phyloP scores from a whole-genome alignment of 1,284 basidiomycete species.

The Leccinum fallax region DNA sequence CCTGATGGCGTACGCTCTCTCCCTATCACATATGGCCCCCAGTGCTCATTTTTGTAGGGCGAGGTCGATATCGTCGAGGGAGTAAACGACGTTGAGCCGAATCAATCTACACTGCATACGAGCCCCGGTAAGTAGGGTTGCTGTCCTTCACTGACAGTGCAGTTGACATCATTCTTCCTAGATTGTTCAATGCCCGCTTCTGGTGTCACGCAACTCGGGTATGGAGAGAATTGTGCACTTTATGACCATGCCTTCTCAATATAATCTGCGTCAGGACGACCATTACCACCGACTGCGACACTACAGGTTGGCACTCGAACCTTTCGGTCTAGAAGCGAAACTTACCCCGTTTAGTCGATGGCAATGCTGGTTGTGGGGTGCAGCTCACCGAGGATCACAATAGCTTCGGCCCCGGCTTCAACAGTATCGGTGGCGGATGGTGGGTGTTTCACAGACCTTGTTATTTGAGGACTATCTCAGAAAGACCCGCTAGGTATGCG shows the following conservation, averaged over 20 bases:
- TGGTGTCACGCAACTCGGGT: constrained; percentile 29
- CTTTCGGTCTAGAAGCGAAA: neutral
- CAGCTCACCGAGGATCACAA: constrained; percentile 36
- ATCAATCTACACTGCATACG: constrained; percentile 47
- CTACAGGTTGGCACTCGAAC: constrained; percentile 23
- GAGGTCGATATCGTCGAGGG: constrained; percentile 44
- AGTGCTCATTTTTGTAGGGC: constrained; percentile 37
- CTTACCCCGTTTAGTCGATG: constrained; percentile 30
- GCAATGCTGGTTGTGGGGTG: constrained; percentile 52
- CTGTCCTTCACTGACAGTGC: neutral
- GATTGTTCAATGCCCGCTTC: constrained; percentile 29
- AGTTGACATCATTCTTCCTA: constrained; percentile 1
- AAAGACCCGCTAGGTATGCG: constrained; percentile 34
- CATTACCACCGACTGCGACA: constrained; percentile 37
- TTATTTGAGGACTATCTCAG: neutral
- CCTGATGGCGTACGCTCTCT: constrained; percentile 42
- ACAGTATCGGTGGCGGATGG: constrained; percentile 45
- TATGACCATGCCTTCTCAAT: constrained; percentile 9
- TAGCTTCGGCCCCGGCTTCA: constrained; percentile 46
- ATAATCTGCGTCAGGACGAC: constrained; percentile 13
- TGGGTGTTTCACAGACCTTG: constrained; percentile 10
- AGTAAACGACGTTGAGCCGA: constrained; percentile 38
- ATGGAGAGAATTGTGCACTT: neutral
- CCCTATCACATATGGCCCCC: neutral
- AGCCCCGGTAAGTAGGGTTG: constrained; percentile 33